Evolutionary conservation across 2,329 filamentous ascomycete genomes (phyloP), one percentile per base, ranked within the genome.

Genomic region (Pseudopyricularia javanii): DNA sequence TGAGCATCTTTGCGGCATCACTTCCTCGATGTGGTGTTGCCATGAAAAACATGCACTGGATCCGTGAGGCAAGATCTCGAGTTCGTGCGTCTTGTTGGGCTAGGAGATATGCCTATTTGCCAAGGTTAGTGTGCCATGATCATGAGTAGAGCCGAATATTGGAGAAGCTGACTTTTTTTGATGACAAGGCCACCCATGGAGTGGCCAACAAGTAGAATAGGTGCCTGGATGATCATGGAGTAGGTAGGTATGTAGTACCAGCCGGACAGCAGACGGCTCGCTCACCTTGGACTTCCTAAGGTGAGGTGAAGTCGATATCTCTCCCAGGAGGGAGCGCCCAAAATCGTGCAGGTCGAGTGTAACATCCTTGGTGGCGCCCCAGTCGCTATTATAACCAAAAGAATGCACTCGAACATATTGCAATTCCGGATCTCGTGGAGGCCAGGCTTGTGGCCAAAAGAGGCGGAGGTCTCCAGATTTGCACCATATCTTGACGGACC

Each of bases 141-240:
- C n/a, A n/a, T n/a, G n/a, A n/a, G n/a, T 32, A 40, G 24, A 34
- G 50, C 50, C 47, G 22, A 17, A 37, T 59, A 59, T 8, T 65
- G 64, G 8, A 68, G 56, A 28, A 70, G 61, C 54, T 65, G 69
- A 30, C 66, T 65, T 59, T 68, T 63, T 54, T 68, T 68, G 5
- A 61, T 60, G 17, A 71, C 64, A 51, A 63, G 60, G 11, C 72
- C 72, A 1, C 74, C 72, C 72, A 75, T 73, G 35, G 66, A 70
- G 55, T 76, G 73, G 2, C 61, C 70, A 12, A 75, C 62, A 15
- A 74, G 61, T 4, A 75, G 64, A 17, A 75, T 67, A 2, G 63
- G 63, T 8, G 62, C 62, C 54, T 60, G 50, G 20, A 53, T 37
- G n/a, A 30, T 58, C 58, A 35, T 65, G 15, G 28, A 14, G 12